A percentile compares a stretch with the other conserved stretches of the same genome.
phyloP scores from a whole-genome alignment of 2,329 filamentous ascomycete species.

The Coniochaeta prunicola region DNA sequence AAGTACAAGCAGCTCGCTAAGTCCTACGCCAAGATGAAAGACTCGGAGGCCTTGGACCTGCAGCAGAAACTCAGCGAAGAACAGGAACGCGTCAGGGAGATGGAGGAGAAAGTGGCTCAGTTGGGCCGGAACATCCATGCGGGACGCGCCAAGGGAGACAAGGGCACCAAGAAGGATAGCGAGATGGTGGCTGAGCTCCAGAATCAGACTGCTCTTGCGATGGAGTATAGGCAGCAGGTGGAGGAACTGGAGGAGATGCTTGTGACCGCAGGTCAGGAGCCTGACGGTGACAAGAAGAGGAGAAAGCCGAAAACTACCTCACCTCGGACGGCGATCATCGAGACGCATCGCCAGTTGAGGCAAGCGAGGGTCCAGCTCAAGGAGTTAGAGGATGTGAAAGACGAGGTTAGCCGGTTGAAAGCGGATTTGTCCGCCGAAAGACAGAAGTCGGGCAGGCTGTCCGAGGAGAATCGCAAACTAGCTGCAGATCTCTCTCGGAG shows the following conservation, averaged over 20 bases:
- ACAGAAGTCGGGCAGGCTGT: conserved; percentile 29
- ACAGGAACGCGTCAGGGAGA: conserved; percentile 53
- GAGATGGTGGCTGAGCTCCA: conserved; percentile 46
- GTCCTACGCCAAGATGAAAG: conserved; percentile 71
- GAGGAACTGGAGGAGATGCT: conserved; percentile 49
- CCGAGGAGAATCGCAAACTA: conserved; percentile 26
- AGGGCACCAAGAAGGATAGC: conserved; percentile 33
- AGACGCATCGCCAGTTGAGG: conserved; percentile 47
- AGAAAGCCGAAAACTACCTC: conserved; percentile 32
- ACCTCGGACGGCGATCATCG: conserved; percentile 43
- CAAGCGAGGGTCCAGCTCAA: conserved; percentile 46
- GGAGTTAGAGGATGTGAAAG: conserved; percentile 42
- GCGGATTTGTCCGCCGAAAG: conserved; percentile 41
- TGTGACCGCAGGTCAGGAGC: conserved; percentile 27
- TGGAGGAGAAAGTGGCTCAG: conserved; percentile 57
- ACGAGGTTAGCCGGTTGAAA: conserved; percentile 46
- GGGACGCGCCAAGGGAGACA: conserved; percentile 22
- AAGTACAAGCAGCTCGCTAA: conserved; percentile 75
- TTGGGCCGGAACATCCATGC: conserved; percentile 49
- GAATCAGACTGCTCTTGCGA: conserved; percentile 49
- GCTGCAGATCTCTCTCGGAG: conserved; percentile 20
- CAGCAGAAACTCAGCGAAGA: conserved; percentile 61
- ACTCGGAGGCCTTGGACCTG: conserved; percentile 61
- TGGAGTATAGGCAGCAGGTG: conserved; percentile 52
- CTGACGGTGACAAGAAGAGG: conserved; percentile 24